Conservation (phyloP, 2,329 filamentous ascomycete species). For the Stagonosporopsis cucurbitacearum region DNA sequence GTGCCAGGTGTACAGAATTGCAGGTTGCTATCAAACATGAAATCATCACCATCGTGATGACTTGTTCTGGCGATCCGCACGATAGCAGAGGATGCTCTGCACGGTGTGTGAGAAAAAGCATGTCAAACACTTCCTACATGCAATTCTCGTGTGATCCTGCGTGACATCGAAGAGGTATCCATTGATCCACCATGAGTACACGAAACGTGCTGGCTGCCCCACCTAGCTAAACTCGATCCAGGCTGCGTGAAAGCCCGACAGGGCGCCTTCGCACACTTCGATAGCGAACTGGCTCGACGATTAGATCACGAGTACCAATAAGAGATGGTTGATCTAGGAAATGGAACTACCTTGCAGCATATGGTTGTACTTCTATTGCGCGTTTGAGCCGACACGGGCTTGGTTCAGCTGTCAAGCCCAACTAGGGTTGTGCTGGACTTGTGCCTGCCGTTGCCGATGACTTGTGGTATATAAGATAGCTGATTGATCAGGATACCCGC, state of each 20-base stretch:
- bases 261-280: not conserved
- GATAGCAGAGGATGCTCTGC: not conserved
- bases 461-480: not conserved
- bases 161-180: not conserved
- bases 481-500: not conserved
- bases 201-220: constrained; percentile 1
- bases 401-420: not conserved
- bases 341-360: not conserved
- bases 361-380: not conserved
- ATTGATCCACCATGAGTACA: not conserved
- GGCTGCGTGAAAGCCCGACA: not conserved
- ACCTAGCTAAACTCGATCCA: constrained; percentile 1
- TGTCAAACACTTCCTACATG: not conserved
- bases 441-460: not conserved
- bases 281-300: not conserved
- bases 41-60: not conserved
- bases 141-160: not conserved
- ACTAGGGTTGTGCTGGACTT: constrained; percentile 5
- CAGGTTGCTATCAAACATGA: not conserved
- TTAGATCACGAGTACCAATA: constrained; percentile 1
- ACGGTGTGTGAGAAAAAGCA: not conserved
- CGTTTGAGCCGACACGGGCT: not conserved
- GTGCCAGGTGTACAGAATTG: not conserved
- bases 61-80: not conserved
- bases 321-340: not conserved